Conservation (phyloP, 2,329 filamentous ascomycete genomes). For the Albophoma yamanashiensis region DNA sequence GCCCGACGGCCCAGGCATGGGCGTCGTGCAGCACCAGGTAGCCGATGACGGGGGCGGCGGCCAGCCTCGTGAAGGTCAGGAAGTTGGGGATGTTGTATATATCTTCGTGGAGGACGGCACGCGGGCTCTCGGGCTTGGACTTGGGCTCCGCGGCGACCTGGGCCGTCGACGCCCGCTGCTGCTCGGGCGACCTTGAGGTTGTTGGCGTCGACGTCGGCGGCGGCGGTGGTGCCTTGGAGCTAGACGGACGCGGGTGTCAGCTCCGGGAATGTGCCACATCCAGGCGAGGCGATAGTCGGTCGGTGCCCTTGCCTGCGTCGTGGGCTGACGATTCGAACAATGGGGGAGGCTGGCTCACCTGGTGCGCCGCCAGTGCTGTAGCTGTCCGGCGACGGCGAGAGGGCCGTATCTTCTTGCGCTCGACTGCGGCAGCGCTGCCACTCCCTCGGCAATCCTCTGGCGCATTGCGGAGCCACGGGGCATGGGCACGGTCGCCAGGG, state of each 20-base stretch:
- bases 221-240: background rate
- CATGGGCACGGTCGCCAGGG: background rate
- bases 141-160: background rate
- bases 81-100: constrained; percentile 97
- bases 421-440: background rate
- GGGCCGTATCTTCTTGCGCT: background rate
- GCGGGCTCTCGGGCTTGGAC: background rate
- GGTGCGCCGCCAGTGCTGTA: background rate
- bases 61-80: constrained; percentile 75
- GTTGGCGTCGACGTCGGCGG: background rate
- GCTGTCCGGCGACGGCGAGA: background rate
- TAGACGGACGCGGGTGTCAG: background rate
- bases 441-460: background rate
- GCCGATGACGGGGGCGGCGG: constrained; percentile 74
- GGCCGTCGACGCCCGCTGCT: background rate
- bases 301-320: background rate
- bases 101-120: constrained; percentile 54
- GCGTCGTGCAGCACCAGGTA: constrained; percentile 81
- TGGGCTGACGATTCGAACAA: background rate
- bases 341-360: background rate
- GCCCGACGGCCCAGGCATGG: constrained; percentile 63
- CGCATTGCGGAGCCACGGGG: background rate
- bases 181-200: background rate
- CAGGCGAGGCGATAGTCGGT: background rate
- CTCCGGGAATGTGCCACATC: background rate